Evolutionary conservation across 495 filamentous ascomycete species (phyloP), one percentile per base, ranked within the genome.

Genomic region (Hyaloscypha bicolor): DNA sequence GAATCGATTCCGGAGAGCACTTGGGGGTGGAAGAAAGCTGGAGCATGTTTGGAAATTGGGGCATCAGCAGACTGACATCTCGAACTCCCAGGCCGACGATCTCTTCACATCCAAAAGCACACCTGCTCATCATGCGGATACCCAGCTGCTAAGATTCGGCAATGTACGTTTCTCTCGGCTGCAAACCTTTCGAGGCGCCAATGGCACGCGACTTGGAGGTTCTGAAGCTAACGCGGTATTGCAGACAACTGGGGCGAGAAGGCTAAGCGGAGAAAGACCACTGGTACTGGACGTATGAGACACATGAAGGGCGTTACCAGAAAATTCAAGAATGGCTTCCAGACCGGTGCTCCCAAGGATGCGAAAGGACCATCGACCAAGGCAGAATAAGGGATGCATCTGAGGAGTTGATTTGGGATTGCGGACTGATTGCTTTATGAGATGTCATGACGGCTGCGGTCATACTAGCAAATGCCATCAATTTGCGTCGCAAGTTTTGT

Each of bases 241-340:
- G 82, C 76, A 99, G 95, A 90, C 87, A 96, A 99, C 89, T 99
- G 95, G 95, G 87, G 91, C 82, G 93, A 97, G 89, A 99, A 99
- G 88, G 96, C 94, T 75, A 98, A 97, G 91, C 85, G 95, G 81
- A 93, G 95, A 91, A 98, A 97, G 94, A 97, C 94, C 76, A 95
- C 92, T 75, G 95, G 95, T 73, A 92, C 92, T 77, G 95, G 95
- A 80, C 88, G 95, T 75, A 93, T 93, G 90, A 85, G 92, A 67
- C 90, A 93, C 84, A 87, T 98, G 79, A 94, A 94, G 85, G 87
- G 85, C 73, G 88, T 98, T 76, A 84, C 94, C 74, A 89, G 94
- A 77, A 87, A 86, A 79, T 96, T 96, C 87, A 91, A 89, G 83
- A 98, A 99, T 84, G 93, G 93, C 71, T 99, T 99, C 90, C 93